Evolutionary conservation across 1,284 basidiomycete species (phyloP).

Genomic region (Puccinia coronata): DNA sequence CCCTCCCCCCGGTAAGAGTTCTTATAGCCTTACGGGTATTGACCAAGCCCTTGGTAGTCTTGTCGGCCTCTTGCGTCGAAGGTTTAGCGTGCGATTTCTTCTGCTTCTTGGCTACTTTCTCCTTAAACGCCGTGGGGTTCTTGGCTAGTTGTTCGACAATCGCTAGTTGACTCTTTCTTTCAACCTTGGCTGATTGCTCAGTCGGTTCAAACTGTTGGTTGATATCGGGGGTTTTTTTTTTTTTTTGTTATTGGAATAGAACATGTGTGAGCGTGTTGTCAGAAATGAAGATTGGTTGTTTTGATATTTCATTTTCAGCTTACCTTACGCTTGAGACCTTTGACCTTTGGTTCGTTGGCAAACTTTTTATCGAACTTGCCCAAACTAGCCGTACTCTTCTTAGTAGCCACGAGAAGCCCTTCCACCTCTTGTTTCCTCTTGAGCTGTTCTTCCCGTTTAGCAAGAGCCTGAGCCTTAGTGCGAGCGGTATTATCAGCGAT

Average conservation of each 20-base stretch:
- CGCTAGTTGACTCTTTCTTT: slow-evolving; percentile 73
- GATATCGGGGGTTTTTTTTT: slow-evolving; percentile 20
- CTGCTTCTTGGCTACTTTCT: slow-evolving; percentile 58
- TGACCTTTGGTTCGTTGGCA: slow-evolving; percentile 83
- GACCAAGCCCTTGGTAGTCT: slow-evolving; percentile 52
- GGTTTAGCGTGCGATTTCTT: slow-evolving; percentile 23
- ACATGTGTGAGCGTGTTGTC: not conserved
- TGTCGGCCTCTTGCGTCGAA: slow-evolving; percentile 31
- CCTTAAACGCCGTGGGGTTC: slow-evolving; percentile 65
- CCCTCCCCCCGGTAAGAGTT: slow-evolving; percentile 53
- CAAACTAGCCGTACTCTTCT: slow-evolving; percentile 85
- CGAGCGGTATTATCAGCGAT: slow-evolving; percentile 50
- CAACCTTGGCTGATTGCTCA: slow-evolving; percentile 68
- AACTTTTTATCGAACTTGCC: slow-evolving; percentile 81
- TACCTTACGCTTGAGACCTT: slow-evolving; percentile 90
- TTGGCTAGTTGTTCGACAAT: slow-evolving; percentile 76
- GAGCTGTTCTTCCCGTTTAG: slow-evolving; percentile 59
- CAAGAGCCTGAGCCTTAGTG: slow-evolving; percentile 51
- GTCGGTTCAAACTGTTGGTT: slow-evolving; percentile 72
- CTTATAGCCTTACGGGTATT: slow-evolving; percentile 56
- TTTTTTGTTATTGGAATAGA: not conserved
- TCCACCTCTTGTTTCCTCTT: slow-evolving; percentile 75
- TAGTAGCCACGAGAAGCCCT: slow-evolving; percentile 73
- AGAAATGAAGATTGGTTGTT: no score
- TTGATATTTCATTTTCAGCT: no score